A percentile compares a stretch with the other conserved stretches of the same genome.
Evolutionary conservation across 805 yeast species (phyloP).

Genomic region (Candida jianshihensis): DNA sequence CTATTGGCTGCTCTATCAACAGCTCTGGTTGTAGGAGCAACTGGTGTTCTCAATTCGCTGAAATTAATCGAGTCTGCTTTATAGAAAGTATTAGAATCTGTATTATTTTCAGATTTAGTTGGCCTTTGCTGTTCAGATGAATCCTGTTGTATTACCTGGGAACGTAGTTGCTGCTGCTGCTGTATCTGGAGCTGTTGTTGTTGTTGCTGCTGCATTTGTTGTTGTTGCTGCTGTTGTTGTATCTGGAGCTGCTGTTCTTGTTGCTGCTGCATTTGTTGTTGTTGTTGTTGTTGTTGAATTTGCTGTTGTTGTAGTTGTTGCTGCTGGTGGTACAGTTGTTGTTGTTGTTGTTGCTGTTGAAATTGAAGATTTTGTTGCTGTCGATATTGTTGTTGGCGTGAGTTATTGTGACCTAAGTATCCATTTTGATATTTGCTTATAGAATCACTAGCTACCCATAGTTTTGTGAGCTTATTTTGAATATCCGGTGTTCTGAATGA

Average conservation of each 20-base stretch:
- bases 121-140: too few species aligned
- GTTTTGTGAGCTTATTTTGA: constrained; percentile 17
- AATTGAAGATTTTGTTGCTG: too few species aligned
- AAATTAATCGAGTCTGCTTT: too few species aligned
- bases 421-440: constrained; percentile 1
- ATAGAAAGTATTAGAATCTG: too few species aligned
- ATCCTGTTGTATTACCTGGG: too few species aligned
- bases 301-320: too few species aligned
- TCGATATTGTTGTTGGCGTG: constrained; percentile 2
- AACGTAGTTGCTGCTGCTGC: too few species aligned
- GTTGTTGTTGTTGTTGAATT: constrained; percentile 3
- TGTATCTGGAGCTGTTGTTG: too few species aligned
- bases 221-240: background rate
- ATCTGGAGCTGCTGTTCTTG: too few species aligned
- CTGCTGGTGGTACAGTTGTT: background rate
- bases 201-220: too few species aligned
- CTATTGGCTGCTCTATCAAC: constrained; percentile 27
- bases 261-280: constrained; percentile 9
- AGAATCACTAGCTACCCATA: constrained; percentile 19
- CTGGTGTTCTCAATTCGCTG: constrained; percentile 12
- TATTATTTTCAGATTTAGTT: too few species aligned
- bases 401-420: constrained; percentile 2
- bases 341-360: too few species aligned
- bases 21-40: constrained; percentile 34
- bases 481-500: constrained; percentile 9